A percentile compares a stretch with the other conserved stretches of the same genome.
Conservation (phyloP, 345 rosid species). For the Sonneratia caseolaris region DNA sequence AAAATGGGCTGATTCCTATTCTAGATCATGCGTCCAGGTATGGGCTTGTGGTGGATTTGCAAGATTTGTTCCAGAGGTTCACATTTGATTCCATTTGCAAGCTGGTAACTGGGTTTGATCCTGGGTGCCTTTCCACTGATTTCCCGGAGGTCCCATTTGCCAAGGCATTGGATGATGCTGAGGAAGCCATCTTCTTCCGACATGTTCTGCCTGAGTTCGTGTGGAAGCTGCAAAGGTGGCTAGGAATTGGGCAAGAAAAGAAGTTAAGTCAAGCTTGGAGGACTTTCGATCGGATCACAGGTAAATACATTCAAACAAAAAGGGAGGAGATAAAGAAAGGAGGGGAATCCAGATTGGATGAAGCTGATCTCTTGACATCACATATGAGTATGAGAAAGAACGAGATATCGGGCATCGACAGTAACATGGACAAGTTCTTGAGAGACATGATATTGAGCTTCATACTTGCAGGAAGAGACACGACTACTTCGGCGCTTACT, state of each 20-base stretch:
- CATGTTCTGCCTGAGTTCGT: conserved; percentile 25
- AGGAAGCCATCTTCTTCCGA: conserved; percentile 30
- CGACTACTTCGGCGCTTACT: conserved; percentile 23
- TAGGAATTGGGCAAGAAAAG: conserved; percentile 32
- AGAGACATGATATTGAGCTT: conserved; percentile 43
- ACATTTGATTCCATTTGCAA: conserved; percentile 29
- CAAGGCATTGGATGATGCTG: conserved; percentile 28
- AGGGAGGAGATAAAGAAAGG: conserved; percentile 13
- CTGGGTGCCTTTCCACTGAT: conserved; percentile 18
- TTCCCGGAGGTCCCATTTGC: conserved; percentile 23
- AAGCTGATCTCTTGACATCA: conserved; percentile 27
- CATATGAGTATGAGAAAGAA: conserved; percentile 19
- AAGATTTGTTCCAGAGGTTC: conserved; percentile 38
- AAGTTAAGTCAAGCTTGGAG: conserved; percentile 22
- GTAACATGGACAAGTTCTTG: conserved; percentile 29
- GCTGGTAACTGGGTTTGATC: conserved; percentile 34
- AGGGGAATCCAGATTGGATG: neutral
- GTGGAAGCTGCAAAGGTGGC: conserved; percentile 32
- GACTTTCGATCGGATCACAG: conserved; percentile 10
- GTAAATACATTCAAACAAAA: conserved; percentile 17
- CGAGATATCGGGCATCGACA: conserved; percentile 1
- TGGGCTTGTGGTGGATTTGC: conserved; percentile 27
- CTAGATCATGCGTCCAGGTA: conserved; percentile 26
- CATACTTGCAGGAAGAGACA: conserved; percentile 52
- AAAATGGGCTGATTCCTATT: conserved; percentile 36